Conservation (phyloP, 192 early-diverging fungal species). For the Backusella westeae region DNA sequence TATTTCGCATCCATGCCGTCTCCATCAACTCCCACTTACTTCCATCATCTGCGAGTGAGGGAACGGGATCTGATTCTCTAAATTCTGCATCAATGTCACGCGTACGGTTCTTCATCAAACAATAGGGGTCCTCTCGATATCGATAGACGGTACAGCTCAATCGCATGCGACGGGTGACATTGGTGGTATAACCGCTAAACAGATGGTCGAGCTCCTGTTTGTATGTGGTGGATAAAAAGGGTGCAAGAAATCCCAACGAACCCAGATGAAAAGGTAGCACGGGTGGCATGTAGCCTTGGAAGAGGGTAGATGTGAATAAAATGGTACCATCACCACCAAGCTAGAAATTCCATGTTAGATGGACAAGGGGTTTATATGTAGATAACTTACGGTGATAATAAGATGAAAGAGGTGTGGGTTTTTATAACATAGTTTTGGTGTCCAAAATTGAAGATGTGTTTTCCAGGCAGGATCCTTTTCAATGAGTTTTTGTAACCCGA, state of each 20-base stretch:
- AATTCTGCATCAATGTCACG: background rate
- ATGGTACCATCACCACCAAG: slow-evolving; percentile 97
- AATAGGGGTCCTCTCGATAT: slow-evolving; percentile 32
- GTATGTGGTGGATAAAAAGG: slow-evolving; percentile 73
- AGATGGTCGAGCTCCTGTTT: slow-evolving; percentile 42
- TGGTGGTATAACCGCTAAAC: slow-evolving; percentile 52
- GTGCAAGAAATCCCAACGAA: slow-evolving; percentile 93
- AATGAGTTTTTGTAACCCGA: slow-evolving; percentile 41
- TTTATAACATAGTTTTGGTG: slow-evolving; percentile 62
- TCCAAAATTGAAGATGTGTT: slow-evolving; percentile 70
- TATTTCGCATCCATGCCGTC: slow-evolving; percentile 26
- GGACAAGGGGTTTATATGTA: background rate
- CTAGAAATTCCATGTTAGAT: slow-evolving; percentile 6
- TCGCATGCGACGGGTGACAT: slow-evolving; percentile 85
- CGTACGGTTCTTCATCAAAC: background rate
- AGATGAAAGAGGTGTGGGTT: slow-evolving; percentile 78
- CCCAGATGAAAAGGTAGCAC: slow-evolving; percentile 93
- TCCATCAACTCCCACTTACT: slow-evolving; percentile 43
- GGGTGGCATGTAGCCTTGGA: slow-evolving; percentile 84
- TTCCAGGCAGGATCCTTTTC: slow-evolving; percentile 40
- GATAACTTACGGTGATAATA: slow-evolving; percentile 67
- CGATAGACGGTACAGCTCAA: slow-evolving; percentile 89
- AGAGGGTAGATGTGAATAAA: slow-evolving; percentile 89
- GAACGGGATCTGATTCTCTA: background rate
- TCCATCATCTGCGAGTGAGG: background rate